These are phyloP conservation scores for Allantophomopsis lycopodina DNA, from an alignment of 2,329 filamentous ascomycete genomes.

Conservation along the genomic window DNA sequence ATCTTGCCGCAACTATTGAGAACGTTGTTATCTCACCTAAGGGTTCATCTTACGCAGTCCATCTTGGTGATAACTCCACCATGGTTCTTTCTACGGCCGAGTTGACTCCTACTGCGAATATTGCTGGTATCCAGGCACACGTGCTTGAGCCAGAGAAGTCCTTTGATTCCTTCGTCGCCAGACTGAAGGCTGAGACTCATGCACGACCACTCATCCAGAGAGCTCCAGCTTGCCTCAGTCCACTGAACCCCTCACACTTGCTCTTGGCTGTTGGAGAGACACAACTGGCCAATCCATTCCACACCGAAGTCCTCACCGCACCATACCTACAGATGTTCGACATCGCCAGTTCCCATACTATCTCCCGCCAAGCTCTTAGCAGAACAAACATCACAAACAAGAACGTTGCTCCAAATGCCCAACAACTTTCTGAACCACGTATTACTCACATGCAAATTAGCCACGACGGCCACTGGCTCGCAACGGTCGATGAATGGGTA, in stretches of 20 bases:
- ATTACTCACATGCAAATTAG: conserved; percentile 66
- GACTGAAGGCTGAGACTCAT: conserved; percentile 22
- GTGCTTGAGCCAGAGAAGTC: conserved; percentile 34
- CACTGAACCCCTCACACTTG: conserved; percentile 46
- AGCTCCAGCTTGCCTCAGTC: conserved; percentile 49
- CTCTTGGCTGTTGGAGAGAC: conserved; percentile 54
- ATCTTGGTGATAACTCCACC: conserved; percentile 81
- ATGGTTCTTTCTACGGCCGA: conserved; percentile 87
- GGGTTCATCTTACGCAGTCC: conserved; percentile 71
- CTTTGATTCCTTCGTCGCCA: conserved; percentile 36
- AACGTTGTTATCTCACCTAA: conserved; percentile 69
- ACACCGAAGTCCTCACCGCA: conserved; percentile 34
- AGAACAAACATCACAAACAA: conserved; percentile 76
- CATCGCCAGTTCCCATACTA: conserved; percentile 60
- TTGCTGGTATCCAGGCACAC: conserved; percentile 66
- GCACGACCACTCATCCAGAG: conserved; percentile 14
- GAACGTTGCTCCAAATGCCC: conserved; percentile 60
- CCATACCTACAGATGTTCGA: conserved; percentile 76
- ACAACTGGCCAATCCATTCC: conserved; percentile 40
- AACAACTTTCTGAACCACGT: conserved; percentile 62
- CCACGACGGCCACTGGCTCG: conserved; percentile 75
- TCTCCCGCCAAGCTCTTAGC: conserved; percentile 78
- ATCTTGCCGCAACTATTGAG: conserved; percentile 75
- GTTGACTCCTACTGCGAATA: conserved; percentile 69
- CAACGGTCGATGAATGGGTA: conserved; percentile 82